Evolutionary conservation across 2,329 filamentous ascomycete genomes (phyloP), one percentile per base, ranked within the genome.

Genomic region (Aspergillus bombycis): DNA sequence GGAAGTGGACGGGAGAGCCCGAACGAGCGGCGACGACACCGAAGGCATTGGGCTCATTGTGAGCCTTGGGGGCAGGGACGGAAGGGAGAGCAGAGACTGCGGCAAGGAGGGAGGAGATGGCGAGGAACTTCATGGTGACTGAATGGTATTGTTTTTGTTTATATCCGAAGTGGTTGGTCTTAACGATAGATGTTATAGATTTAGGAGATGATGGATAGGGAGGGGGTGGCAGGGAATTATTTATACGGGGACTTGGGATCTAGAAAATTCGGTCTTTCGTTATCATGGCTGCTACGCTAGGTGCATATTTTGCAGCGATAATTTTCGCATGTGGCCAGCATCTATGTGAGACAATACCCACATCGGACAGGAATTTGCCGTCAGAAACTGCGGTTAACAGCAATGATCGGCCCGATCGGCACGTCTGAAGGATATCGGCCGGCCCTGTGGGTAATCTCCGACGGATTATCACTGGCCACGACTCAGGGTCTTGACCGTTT

Each of bases 1-100:
- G 74, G 14, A 80, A 72, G 70, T 87, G 82, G 65, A 86, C 78
- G 30, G 79, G 79, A 4, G 81, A 82, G 52, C 74, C 81, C 56
- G 79, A 81, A 69, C 78, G 80, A 54, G 77, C 68, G 71, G 79
- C 74, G 30, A 80, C 77, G 69, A 83, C 78, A 54, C 69, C 72
- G 69, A 83, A 84, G 67, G 78, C 26, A 10, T 55, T 50, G 23
- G 54, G 26, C 45, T 52, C 28, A 19, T 32, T 34, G 7, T 32
- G 48, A 32, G 28, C 48, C 28, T 52, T 34, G 7, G 43, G 63
- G 41, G 38, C 61, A 61, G 58, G 57, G 34, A 63, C 68, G 41
- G 21, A 71, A 64, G 53, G 73, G 34, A 58, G 73, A 70, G 38
- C 52, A 26, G 69, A 63, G 50, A 68, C 68, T 34, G 72, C 64